phyloP scores from a whole-genome alignment of 2,329 filamentous ascomycete genomes.

The Monilinia fructicola region DNA sequence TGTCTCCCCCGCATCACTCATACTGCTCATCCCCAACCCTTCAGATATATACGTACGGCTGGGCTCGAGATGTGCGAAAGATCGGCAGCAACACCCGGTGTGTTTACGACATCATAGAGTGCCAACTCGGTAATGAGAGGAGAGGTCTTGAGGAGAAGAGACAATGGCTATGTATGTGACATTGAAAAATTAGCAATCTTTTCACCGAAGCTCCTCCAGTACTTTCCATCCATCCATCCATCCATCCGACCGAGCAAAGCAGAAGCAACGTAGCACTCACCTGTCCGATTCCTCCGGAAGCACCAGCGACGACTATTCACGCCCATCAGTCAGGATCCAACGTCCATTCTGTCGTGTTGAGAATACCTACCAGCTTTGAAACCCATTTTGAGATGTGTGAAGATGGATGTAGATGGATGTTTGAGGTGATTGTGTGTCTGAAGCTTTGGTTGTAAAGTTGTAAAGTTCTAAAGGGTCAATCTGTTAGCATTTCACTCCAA shows the following conservation, averaged over 20 bases:
- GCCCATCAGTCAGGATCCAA: background rate
- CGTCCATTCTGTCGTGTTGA: constrained; percentile 5
- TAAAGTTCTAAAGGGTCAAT: constrained; percentile 5
- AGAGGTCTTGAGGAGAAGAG: constrained; percentile 96
- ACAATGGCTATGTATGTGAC: constrained; percentile 66
- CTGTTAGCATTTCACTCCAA: constrained; percentile 1
- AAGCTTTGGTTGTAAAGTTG: constrained; percentile 1
- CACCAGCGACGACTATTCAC: constrained; percentile 76
- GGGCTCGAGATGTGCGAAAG: constrained; percentile 87
- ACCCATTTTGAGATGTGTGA: constrained; percentile 46
- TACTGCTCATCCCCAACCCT: background rate
- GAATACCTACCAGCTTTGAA: constrained; percentile 57
- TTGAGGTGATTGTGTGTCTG: background rate
- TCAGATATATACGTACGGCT: constrained; percentile 20
- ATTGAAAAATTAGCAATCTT: background rate
- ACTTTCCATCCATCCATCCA: background rate
- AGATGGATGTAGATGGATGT: background rate
- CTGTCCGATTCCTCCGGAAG: constrained; percentile 98
- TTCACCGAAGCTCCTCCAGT: background rate
- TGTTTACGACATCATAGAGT: constrained; percentile 80
- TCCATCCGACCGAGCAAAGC: background rate
- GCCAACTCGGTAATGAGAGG: constrained; percentile 75
- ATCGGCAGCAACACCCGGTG: constrained; percentile 90
- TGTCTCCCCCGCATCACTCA: background rate
- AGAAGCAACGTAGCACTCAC: constrained; percentile 49